Conservation (phyloP, 2,329 filamentous ascomycete species). For the Seiridium cupressi region DNA sequence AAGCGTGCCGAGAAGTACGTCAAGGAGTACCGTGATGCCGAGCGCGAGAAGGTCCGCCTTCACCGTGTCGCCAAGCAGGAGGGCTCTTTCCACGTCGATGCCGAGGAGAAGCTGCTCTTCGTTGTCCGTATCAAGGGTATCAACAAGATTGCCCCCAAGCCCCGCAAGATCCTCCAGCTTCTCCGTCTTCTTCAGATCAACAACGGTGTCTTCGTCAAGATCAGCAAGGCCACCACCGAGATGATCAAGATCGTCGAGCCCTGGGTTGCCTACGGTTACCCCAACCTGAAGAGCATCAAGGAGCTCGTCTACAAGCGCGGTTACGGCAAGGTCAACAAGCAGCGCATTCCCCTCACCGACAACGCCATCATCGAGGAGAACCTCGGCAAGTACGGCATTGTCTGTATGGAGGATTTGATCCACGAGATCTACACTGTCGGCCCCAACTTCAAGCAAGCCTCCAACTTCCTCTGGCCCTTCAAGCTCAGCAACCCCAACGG, state of each 20-base stretch:
- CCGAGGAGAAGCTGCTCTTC: constrained; percentile 95
- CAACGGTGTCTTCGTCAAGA: constrained; percentile 96
- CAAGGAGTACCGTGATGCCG: constrained; percentile 97
- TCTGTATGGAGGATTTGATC: constrained; percentile 98
- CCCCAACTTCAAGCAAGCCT: constrained; percentile 99
- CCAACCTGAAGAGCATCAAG: constrained; percentile 98
- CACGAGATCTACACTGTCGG: constrained; percentile 99
- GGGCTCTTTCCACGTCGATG: constrained; percentile 90
- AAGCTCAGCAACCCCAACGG: constrained; percentile 98
- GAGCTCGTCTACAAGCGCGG: constrained; percentile 99
- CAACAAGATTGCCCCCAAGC: constrained; percentile 99
- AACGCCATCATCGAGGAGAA: constrained; percentile 96
- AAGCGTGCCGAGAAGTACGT: constrained; percentile 99
- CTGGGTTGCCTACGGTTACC: constrained; percentile 98
- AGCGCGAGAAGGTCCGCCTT: constrained; percentile 98
- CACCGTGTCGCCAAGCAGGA: constrained; percentile 85
- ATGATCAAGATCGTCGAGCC: constrained; percentile 99
- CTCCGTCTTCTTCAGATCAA: constrained; percentile 99
- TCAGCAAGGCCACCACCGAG: constrained; percentile 96
- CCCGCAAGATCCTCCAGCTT: constrained; percentile 99
- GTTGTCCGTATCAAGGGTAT: constrained; percentile 99
- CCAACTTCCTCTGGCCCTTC: constrained; percentile 99
- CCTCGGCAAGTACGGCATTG: constrained; percentile 97
- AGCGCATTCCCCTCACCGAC: constrained; percentile 94
- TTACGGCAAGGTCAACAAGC: constrained; percentile 98